phyloP scores from a whole-genome alignment of 768 basidiomycete species.

The Sarcodon aspratus region DNA sequence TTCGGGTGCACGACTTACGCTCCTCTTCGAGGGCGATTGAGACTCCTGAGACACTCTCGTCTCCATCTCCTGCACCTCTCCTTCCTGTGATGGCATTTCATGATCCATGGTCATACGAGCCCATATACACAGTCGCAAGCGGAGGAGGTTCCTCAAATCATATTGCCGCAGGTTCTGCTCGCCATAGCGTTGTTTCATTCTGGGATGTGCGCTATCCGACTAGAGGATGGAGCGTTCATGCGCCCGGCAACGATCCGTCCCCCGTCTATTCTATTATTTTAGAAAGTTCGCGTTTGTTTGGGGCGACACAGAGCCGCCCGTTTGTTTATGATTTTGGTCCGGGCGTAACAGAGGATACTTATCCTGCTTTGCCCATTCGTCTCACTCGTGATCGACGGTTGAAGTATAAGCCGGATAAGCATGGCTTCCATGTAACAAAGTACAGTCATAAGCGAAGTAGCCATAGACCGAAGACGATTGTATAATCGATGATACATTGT shows the following conservation, averaged over 20 bases:
- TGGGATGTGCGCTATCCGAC: slow-evolving; percentile 65
- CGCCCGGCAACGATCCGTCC: slow-evolving; percentile 67
- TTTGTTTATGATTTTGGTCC: slow-evolving; percentile 78
- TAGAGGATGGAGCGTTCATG: slow-evolving; percentile 68
- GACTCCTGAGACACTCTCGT: slow-evolving; percentile 6
- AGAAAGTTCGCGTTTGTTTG: slow-evolving; percentile 73
- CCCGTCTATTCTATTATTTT: slow-evolving; percentile 68
- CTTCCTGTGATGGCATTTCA: slow-evolving; percentile 46
- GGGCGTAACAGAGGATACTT: slow-evolving; percentile 43
- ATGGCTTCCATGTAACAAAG: background rate
- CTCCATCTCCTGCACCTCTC: slow-evolving; percentile 23
- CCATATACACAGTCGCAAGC: slow-evolving; percentile 66
- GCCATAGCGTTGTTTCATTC: slow-evolving; percentile 68
- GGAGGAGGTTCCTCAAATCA: slow-evolving; percentile 61
- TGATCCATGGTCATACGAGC: slow-evolving; percentile 61
- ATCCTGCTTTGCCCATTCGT: slow-evolving; percentile 22
- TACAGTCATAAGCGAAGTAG: no score
- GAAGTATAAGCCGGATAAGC: background rate
- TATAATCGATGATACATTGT: no score
- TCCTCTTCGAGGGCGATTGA: slow-evolving; percentile 17
- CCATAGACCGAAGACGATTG: no score
- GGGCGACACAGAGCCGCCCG: slow-evolving; percentile 63
- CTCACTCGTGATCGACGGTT: background rate
- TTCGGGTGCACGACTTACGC: slow-evolving; percentile 69
- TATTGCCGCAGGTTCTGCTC: slow-evolving; percentile 66